These are phyloP conservation scores for Xerocomellus chrysenteron DNA, from an alignment of 768 basidiomycete genomes.

Conservation along the genomic window DNA sequence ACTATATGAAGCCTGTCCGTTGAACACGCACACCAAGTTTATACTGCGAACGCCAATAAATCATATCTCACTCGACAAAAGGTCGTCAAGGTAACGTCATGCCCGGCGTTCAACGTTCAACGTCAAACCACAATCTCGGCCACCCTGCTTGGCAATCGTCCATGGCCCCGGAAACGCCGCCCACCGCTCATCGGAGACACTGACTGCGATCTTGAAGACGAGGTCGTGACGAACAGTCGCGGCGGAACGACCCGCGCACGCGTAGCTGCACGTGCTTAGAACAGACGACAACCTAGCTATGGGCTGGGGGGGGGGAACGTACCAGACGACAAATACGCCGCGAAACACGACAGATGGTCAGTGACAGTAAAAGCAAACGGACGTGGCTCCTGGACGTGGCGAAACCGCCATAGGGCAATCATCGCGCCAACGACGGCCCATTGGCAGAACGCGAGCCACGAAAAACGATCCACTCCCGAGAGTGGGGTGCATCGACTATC, in stretches of 20 bases:
- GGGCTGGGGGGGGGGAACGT: background rate
- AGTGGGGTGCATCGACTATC: too few species aligned
- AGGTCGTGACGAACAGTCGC: background rate
- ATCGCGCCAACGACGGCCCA: too few species aligned
- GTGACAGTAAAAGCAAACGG: too few species aligned
- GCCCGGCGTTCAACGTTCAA: too few species aligned
- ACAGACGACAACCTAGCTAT: too few species aligned
- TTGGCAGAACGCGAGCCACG: too few species aligned
- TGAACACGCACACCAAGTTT: too few species aligned
- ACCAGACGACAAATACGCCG: background rate
- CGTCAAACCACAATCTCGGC: conserved; percentile 5
- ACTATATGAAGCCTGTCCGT: too few species aligned
- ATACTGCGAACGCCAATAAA: too few species aligned
- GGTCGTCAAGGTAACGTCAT: background rate
- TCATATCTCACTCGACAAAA: too few species aligned
- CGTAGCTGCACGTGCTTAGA: background rate
- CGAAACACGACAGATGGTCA: background rate
- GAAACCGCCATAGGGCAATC: too few species aligned
- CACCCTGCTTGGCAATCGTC: conserved; percentile 13
- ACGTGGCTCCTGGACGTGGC: background rate
- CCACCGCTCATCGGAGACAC: background rate
- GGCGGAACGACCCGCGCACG: background rate
- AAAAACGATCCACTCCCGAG: too few species aligned
- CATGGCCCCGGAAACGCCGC: background rate
- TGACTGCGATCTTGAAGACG: background rate